Evolutionary conservation across 345 rosid species (phyloP).

Genomic region (Murraya paniculata): DNA sequence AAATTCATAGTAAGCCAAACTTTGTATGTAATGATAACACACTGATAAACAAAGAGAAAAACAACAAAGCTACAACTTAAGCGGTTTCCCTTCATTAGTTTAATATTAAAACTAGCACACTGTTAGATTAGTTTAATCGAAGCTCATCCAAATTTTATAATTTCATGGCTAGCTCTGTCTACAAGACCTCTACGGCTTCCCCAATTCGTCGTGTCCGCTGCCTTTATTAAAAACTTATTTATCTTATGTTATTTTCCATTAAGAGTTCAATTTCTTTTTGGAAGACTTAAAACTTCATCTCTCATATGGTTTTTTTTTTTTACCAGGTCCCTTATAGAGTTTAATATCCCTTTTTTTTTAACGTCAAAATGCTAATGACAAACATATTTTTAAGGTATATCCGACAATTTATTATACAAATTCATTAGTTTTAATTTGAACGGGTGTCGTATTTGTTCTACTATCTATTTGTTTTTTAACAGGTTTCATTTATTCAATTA

Average conservation of each 20-base stretch:
- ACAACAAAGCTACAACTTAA: conserved; percentile 15
- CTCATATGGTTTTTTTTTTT: too few species aligned
- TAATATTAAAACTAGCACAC: neutral
- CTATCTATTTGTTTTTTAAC: too few species aligned
- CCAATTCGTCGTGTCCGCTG: conserved; percentile 17
- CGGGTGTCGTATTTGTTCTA: too few species aligned
- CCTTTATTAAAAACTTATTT: neutral
- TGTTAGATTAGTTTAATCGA: conserved; percentile 12
- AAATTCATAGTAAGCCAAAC: neutral
- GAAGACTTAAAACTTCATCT: too few species aligned
- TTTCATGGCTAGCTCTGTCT: neutral
- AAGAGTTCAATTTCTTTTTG: too few species aligned
- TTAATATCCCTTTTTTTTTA: too few species aligned
- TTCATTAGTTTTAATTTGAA: neutral
- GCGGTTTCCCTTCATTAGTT: neutral
- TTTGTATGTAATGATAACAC: neutral
- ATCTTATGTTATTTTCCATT: conserved; percentile 6
- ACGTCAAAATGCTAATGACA: too few species aligned
- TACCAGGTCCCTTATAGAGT: too few species aligned
- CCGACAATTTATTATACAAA: neutral
- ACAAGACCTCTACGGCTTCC: conserved; percentile 2
- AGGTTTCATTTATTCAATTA: too few species aligned
- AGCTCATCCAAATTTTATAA: conserved; percentile 10
- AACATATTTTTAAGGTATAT: neutral
- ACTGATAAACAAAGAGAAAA: conserved; percentile 14